Evolutionary conservation across 768 basidiomycete species (phyloP).

Genomic region (Cyclocybe aegerita): DNA sequence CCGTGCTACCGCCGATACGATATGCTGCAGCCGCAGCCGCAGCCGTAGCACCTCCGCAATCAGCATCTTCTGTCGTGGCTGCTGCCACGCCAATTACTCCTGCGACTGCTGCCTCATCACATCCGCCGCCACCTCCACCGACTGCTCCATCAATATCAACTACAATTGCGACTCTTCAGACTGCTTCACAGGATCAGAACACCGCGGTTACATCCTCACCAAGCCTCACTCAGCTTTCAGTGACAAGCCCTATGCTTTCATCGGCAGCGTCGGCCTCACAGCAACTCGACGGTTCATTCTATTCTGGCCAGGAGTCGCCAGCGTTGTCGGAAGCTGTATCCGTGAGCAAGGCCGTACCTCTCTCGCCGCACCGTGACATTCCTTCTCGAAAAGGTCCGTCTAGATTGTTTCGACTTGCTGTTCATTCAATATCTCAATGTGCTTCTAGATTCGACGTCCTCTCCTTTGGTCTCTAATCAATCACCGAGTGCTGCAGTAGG

Average conservation of each 20-base stretch:
- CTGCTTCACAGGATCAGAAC: conserved; percentile 37
- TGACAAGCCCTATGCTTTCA: conserved; percentile 80
- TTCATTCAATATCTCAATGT: conserved; percentile 1
- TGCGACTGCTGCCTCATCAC: conserved; percentile 25
- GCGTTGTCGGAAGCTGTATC: conserved; percentile 66
- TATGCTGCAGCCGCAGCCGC: conserved; percentile 92
- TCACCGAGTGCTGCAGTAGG: conserved; percentile 44
- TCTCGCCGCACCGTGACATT: conserved; percentile 51
- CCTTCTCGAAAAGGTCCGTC: conserved; percentile 47
- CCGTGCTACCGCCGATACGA: conserved; percentile 73
- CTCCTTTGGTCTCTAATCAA: conserved; percentile 39
- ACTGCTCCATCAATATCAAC: conserved; percentile 34
- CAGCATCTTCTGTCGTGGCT: conserved; percentile 44
- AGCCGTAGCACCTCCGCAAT: conserved; percentile 34
- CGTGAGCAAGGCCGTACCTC: conserved; percentile 45
- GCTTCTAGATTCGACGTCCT: conserved; percentile 43
- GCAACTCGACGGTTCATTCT: conserved; percentile 67
- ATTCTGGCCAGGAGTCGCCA: conserved; percentile 72
- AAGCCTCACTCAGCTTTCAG: conserved; percentile 82
- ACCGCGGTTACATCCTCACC: conserved; percentile 64
- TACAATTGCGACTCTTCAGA: conserved; percentile 30
- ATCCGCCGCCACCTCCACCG: conserved; percentile 27
- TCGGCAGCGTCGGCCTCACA: conserved; percentile 70
- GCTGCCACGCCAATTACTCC: conserved; percentile 24
- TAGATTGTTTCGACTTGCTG: conserved; percentile 15